Evolutionary conservation across 129 eudicot genomes (phyloP).

Genomic region (Rutidosis leptorrhynchoides): DNA sequence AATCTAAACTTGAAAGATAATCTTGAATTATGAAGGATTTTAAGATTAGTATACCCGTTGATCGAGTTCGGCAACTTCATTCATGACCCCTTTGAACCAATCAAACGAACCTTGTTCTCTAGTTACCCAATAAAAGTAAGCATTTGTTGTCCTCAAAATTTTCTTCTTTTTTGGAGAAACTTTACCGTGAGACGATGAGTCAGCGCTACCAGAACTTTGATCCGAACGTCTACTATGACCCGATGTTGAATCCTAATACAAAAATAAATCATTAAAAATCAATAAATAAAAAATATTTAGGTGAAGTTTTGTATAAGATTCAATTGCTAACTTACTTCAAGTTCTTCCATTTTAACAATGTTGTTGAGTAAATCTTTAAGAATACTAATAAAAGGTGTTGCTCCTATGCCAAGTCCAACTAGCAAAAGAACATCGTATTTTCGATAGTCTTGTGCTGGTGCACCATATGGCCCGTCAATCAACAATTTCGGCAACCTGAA

Average conservation of each 20-base stretch:
- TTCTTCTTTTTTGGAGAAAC: constrained; percentile 55
- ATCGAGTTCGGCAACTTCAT: constrained; percentile 94
- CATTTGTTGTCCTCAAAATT: constrained; percentile 74
- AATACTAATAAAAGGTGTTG: constrained; percentile 96
- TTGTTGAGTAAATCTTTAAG: constrained; percentile 89
- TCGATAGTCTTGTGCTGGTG: constrained; percentile 94
- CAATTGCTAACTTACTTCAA: constrained; percentile 43
- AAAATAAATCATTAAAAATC: neutral
- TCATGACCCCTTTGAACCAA: constrained; percentile 99
- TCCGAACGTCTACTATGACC: constrained; percentile 69
- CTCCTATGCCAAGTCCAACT: constrained; percentile 98
- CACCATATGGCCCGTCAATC: constrained; percentile 97
- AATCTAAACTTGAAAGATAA: constrained; percentile 3
- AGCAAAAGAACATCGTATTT: constrained; percentile 89
- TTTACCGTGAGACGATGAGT: constrained; percentile 41
- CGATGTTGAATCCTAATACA: constrained; percentile 60
- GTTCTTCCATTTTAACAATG: constrained; percentile 92
- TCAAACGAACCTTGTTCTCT: constrained; percentile 99
- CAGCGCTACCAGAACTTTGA: constrained; percentile 51
- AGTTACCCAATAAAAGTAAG: constrained; percentile 99
- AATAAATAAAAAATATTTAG: neutral
- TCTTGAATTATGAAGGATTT: neutral
- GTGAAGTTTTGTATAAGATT: neutral
- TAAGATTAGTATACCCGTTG: constrained; percentile 56
- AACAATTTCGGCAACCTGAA: constrained; percentile 88